These are phyloP conservation scores for Leucocoprinus birnbaumii DNA, from an alignment of 768 basidiomycete species.

Conservation along the genomic window DNA sequence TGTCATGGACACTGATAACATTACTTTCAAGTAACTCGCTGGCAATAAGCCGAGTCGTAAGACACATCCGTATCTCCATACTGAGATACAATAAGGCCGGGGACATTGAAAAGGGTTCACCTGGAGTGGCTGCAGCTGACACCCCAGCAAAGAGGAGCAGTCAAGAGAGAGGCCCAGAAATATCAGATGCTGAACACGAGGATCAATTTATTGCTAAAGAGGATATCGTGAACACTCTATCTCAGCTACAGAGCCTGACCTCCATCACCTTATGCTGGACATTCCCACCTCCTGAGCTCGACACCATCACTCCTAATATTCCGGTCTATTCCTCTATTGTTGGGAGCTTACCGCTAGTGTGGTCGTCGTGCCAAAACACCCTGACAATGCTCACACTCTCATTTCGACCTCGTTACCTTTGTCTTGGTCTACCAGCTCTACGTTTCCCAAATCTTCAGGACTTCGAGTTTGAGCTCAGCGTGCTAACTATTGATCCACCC, in stretches of 20 bases:
- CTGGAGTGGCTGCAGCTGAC: no score
- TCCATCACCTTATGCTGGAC: neutral
- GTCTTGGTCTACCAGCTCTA: neutral
- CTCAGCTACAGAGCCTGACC: neutral
- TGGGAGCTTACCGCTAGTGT: neutral
- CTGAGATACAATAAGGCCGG: no score
- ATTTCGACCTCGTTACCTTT: neutral
- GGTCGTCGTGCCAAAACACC: neutral
- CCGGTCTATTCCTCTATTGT: neutral
- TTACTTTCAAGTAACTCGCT: no score
- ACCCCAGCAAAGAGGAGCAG: no score
- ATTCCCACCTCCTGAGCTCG: neutral
- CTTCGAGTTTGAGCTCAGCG: neutral
- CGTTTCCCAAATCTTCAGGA: neutral
- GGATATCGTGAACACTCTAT: no score
- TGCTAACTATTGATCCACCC: neutral
- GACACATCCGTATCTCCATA: no score
- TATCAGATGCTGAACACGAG: no score
- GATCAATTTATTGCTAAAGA: no score
- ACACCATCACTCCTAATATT: neutral
- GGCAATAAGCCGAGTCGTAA: no score
- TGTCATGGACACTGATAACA: no score
- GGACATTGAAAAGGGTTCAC: no score
- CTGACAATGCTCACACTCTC: neutral
- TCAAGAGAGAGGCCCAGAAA: no score